phyloP scores from a whole-genome alignment of 2,329 filamentous ascomycete species.

The Aureobasidium sp. region DNA sequence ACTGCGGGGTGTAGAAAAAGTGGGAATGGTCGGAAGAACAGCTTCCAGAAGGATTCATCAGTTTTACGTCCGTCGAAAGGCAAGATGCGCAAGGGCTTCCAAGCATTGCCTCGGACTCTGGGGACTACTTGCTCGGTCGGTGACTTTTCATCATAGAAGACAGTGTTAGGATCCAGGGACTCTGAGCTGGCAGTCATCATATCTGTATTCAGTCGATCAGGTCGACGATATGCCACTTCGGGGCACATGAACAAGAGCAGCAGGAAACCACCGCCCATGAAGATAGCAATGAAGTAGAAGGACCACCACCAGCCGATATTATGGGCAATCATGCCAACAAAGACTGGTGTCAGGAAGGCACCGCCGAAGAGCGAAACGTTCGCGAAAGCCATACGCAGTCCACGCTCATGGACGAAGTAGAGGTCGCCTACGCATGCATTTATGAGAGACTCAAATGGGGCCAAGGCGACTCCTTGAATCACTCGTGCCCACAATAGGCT shows the following conservation, averaged over 20 bases:
- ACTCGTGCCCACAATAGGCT: conserved; percentile 72
- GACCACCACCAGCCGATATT: conserved; percentile 77
- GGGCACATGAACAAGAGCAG: conserved; percentile 72
- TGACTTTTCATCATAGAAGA: neutral
- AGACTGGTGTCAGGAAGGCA: conserved; percentile 74
- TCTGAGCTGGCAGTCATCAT: conserved; percentile 28
- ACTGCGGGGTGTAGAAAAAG: conserved; percentile 80
- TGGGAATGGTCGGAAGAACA: conserved; percentile 67
- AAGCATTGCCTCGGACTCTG: conserved; percentile 11
- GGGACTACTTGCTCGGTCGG: neutral
- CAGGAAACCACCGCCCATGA: conserved; percentile 62
- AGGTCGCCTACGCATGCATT: conserved; percentile 85
- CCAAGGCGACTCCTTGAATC: conserved; percentile 77
- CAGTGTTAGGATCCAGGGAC: neutral
- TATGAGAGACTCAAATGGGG: conserved; percentile 83
- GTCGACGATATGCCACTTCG: conserved; percentile 71
- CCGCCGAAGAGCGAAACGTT: conserved; percentile 66
- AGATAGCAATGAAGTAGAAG: conserved; percentile 84
- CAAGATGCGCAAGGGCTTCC: conserved; percentile 46
- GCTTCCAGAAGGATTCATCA: conserved; percentile 61
- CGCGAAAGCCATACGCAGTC: conserved; percentile 76
- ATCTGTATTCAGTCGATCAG: conserved; percentile 63
- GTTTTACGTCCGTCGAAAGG: conserved; percentile 79
- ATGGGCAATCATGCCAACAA: conserved; percentile 78
- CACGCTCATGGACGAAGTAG: conserved; percentile 77